Evolutionary conservation across 2,329 filamentous ascomycete genomes (phyloP).

Genomic region (Fusarium camptoceras): DNA sequence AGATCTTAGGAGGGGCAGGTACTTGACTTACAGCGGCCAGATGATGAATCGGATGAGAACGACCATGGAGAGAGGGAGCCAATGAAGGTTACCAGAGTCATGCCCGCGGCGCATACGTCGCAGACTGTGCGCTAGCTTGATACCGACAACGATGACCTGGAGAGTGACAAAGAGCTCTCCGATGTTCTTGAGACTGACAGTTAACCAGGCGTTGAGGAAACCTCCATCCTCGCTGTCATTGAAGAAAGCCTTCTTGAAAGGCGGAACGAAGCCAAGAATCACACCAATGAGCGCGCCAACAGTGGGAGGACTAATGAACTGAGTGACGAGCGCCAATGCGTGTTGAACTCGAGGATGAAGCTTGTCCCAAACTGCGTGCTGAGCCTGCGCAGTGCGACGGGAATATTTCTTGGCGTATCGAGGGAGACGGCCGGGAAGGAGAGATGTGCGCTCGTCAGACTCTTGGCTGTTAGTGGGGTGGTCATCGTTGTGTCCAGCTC

Average conservation of each 20-base stretch:
- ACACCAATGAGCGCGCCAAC: conserved; percentile 19
- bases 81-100: conserved; percentile 20
- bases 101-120: conserved; percentile 24
- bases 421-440: conserved; percentile 22
- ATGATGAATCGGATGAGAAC: conserved; percentile 23
- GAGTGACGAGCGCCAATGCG: conserved; percentile 3
- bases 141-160: conserved; percentile 33
- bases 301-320: conserved; percentile 28
- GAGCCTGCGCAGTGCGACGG: conserved; percentile 14
- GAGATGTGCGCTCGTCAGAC: conserved; percentile 23
- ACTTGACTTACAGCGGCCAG: conserved; percentile 24
- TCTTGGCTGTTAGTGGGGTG: not conserved
- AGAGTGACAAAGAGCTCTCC: conserved; percentile 31
- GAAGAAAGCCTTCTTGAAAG: conserved; percentile 32
- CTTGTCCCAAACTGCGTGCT: conserved; percentile 25
- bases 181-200: conserved; percentile 34
- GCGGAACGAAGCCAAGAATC: conserved; percentile 19
- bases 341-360: conserved; percentile 16
- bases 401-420: conserved; percentile 20
- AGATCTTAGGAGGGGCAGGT: rapidly evolving
- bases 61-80: conserved; percentile 12
- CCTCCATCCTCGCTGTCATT: conserved; percentile 22
- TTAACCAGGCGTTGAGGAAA: conserved; percentile 31
- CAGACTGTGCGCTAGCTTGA: conserved; percentile 35
- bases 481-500: conserved; percentile 11